A percentile compares a stretch with the other conserved stretches of the same genome.
These are phyloP conservation scores for Hanseniaspora vineae DNA, from an alignment of 805 yeast genomes.

Conservation along the genomic window DNA sequence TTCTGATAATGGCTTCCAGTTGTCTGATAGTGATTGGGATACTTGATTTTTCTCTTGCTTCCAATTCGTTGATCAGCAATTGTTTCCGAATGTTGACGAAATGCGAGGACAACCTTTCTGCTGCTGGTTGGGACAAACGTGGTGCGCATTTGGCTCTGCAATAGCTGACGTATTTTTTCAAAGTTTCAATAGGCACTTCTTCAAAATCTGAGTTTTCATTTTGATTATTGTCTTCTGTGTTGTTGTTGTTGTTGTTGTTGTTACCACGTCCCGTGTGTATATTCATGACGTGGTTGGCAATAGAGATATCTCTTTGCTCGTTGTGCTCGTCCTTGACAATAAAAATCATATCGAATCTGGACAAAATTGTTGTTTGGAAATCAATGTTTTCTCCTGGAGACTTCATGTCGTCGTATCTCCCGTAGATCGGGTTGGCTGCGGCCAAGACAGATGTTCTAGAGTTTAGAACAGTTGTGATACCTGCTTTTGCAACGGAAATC, in stretches of 20 bases:
- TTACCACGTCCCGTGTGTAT: slow-evolving; percentile 70
- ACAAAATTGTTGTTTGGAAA: slow-evolving; percentile 90
- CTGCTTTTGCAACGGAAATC: slow-evolving; percentile 96
- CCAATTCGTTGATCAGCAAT: slow-evolving; percentile 67
- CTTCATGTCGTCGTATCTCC: slow-evolving; percentile 90
- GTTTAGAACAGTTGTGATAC: slow-evolving; percentile 91
- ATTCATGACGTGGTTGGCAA: slow-evolving; percentile 91
- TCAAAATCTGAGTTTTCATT: background rate
- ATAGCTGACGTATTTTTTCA: slow-evolving; percentile 87
- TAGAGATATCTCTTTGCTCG: slow-evolving; percentile 68
- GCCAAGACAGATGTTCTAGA: slow-evolving; percentile 95
- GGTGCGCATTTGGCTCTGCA: slow-evolving; percentile 91
- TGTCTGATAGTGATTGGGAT: slow-evolving; percentile 97
- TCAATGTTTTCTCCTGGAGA: slow-evolving; percentile 97
- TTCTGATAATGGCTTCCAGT: slow-evolving; percentile 92
- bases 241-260: slow-evolving; percentile 25
- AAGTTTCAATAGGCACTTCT: slow-evolving; percentile 64
- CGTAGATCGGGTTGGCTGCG: slow-evolving; percentile 96
- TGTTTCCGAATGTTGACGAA: slow-evolving; percentile 82
- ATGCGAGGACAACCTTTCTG: slow-evolving; percentile 81
- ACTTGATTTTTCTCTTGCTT: slow-evolving; percentile 78
- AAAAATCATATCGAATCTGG: slow-evolving; percentile 97
- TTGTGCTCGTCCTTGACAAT: slow-evolving; percentile 93
- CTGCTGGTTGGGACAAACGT: slow-evolving; percentile 73
- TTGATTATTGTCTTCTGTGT: slow-evolving; percentile 31